Evolutionary conservation across 1,284 basidiomycete species (phyloP).

Genomic region (Phenoliferia sp.): DNA sequence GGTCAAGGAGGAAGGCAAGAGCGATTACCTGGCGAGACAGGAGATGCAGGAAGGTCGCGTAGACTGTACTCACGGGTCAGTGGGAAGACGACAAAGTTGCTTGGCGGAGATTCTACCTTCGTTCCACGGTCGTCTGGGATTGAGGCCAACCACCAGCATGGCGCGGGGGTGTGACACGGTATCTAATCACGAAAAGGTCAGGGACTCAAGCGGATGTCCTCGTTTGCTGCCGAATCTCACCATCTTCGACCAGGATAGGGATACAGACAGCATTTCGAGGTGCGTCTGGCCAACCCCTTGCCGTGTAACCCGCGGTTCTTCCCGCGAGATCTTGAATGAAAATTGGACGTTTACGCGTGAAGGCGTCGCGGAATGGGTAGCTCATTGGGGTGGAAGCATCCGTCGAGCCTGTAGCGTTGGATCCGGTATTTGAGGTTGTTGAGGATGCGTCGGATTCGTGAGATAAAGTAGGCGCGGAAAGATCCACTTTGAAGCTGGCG

Average conservation of each 20-base stretch:
- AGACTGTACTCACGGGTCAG: slow-evolving; percentile 37
- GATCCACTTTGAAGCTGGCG: slow-evolving; percentile 12
- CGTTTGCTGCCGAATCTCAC: too few relatives aligned
- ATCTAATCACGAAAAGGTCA: too few relatives aligned
- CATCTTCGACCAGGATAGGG: slow-evolving; percentile 40
- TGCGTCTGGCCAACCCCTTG: slow-evolving; percentile 43
- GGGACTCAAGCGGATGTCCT: too few relatives aligned
- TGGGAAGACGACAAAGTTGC: neutral
- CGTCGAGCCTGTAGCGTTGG: neutral
- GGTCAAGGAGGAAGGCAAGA: too few relatives aligned
- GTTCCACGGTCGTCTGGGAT: slow-evolving; percentile 33
- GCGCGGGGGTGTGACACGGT: slow-evolving; percentile 38
- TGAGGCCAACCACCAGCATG: slow-evolving; percentile 45
- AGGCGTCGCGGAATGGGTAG: slow-evolving; percentile 30
- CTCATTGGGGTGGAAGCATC: neutral
- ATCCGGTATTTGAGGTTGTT: slow-evolving; percentile 13
- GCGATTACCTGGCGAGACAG: too few relatives aligned
- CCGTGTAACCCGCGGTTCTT: neutral
- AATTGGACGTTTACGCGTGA: slow-evolving; percentile 21
- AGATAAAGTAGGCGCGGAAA: neutral
- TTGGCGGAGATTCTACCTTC: neutral
- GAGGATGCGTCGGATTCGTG: slow-evolving; percentile 12
- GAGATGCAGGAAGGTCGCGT: slow-evolving; percentile 30
- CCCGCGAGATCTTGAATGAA: slow-evolving; percentile 5
- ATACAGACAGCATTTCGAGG: slow-evolving; percentile 43